These are phyloP conservation scores for Globisporangium paroecandrum DNA, from an alignment of 352 stramenopile genomes.

Conservation along the genomic window DNA sequence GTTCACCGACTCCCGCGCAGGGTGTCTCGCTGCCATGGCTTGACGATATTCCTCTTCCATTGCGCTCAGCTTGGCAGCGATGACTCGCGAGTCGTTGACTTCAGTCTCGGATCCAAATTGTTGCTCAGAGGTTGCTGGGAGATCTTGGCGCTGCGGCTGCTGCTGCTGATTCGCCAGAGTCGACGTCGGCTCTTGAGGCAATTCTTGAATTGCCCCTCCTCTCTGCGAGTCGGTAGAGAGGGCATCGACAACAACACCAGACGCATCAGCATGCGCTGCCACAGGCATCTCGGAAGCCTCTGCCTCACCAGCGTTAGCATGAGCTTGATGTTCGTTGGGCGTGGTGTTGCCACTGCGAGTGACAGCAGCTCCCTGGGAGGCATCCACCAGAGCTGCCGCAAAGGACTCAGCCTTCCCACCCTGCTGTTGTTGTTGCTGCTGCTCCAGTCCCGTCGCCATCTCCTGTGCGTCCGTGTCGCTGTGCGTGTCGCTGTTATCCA, in stretches of 20 bases:
- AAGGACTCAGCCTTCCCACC: slow-evolving; percentile 4
- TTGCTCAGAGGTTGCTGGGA: background rate
- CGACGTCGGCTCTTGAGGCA: background rate
- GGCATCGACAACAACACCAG: background rate
- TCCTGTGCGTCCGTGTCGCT: slow-evolving; percentile 27
- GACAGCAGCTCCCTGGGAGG: background rate
- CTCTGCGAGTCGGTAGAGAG: slow-evolving; percentile 1
- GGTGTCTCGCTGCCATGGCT: slow-evolving; percentile 15
- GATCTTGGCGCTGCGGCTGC: background rate
- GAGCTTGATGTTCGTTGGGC: background rate
- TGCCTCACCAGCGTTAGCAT: background rate
- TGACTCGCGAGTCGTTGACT: slow-evolving; percentile 15
- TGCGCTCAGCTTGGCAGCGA: slow-evolving; percentile 30
- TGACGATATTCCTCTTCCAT: slow-evolving; percentile 49
- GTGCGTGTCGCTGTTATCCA: slow-evolving; percentile 34
- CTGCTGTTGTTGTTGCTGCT: background rate
- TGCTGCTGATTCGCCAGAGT: background rate
- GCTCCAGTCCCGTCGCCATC: background rate
- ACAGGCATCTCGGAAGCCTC: background rate
- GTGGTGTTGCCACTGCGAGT: background rate
- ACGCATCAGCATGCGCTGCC: background rate
- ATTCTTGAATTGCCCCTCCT: background rate
- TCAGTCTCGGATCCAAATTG: background rate
- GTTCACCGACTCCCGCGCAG: background rate
- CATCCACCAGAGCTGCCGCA: background rate